Evolutionary conservation across 768 basidiomycete genomes (phyloP).

Genomic region (Rhodotorula paludigena): DNA sequence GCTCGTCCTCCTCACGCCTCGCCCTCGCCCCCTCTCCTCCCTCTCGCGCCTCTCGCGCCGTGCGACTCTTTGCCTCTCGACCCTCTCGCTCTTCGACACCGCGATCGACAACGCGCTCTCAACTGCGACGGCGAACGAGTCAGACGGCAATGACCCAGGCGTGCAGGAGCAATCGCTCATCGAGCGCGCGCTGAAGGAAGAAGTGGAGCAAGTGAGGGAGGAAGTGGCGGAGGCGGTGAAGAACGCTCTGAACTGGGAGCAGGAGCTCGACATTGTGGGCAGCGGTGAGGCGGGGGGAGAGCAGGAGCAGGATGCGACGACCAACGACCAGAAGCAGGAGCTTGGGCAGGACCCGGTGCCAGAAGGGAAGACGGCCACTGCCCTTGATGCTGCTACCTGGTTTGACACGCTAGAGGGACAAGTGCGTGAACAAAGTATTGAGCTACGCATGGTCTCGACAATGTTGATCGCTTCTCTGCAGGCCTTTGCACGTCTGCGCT

Average conservation of each 20-base stretch:
- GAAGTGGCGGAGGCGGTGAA: conserved; percentile 4
- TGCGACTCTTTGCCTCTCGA: conserved; percentile 7
- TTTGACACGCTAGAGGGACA: neutral
- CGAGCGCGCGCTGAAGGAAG: neutral
- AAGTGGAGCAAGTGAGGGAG: neutral
- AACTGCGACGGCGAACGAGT: neutral
- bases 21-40: neutral
- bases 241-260: neutral
- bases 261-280: no score
- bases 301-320: neutral
- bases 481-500: neutral
- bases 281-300: no score
- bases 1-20: neutral
- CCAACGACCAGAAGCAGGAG: no score
- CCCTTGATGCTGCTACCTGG: neutral
- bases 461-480: neutral
- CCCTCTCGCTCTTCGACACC: neutral
- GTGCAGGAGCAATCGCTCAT: neutral
- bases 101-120: neutral
- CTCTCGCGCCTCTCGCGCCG: conserved; percentile 11
- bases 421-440: neutral
- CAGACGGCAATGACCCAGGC: neutral
- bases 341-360: neutral
- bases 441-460: neutral
- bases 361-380: neutral